phyloP scores from a whole-genome alignment of 2,329 filamentous ascomycete species.

The Westerdykella ornata region DNA sequence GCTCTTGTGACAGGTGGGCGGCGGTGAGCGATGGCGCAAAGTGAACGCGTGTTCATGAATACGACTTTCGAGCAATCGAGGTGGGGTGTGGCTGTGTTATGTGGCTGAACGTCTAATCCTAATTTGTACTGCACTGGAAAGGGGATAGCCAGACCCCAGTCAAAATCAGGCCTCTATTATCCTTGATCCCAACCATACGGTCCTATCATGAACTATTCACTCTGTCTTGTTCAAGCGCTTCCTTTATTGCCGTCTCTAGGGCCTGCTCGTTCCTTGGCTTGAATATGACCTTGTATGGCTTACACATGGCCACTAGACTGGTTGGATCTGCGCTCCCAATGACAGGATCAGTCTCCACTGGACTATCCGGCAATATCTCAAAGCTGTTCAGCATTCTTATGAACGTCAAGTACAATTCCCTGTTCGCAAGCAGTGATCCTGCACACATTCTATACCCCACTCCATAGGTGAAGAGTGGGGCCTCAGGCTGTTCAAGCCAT shows the following conservation, averaged over 20 bases:
- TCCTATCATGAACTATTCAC: too few species aligned
- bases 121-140: too few species aligned
- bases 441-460: slow-evolving; percentile 64
- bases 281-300: slow-evolving; percentile 53
- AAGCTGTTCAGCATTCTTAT: slow-evolving; percentile 58
- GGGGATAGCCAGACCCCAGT: too few species aligned
- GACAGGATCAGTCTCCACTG: slow-evolving; percentile 54
- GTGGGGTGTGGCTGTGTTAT: too few species aligned
- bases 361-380: slow-evolving; percentile 49
- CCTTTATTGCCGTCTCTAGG: slow-evolving; percentile 40
- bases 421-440: slow-evolving; percentile 56
- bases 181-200: too few species aligned
- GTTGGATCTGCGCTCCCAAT: slow-evolving; percentile 55
- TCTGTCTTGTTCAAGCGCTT: slow-evolving; percentile 18
- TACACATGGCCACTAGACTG: slow-evolving; percentile 56
- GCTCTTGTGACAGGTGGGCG: too few species aligned
- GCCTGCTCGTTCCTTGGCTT: slow-evolving; percentile 48
- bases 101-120: too few species aligned
- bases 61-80: too few species aligned
- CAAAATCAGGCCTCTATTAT: too few species aligned
- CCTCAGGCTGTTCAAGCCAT: slow-evolving; percentile 58
- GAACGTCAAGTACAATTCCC: slow-evolving; percentile 59
- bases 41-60: too few species aligned
- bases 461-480: slow-evolving; percentile 59
- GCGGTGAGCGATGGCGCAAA: too few species aligned